Percentiles rank a stretch among this genome's conserved stretches.
Evolutionary conservation across 352 stramenopile genomes (phyloP).

Genomic region (Globisporangium echinulatum): DNA sequence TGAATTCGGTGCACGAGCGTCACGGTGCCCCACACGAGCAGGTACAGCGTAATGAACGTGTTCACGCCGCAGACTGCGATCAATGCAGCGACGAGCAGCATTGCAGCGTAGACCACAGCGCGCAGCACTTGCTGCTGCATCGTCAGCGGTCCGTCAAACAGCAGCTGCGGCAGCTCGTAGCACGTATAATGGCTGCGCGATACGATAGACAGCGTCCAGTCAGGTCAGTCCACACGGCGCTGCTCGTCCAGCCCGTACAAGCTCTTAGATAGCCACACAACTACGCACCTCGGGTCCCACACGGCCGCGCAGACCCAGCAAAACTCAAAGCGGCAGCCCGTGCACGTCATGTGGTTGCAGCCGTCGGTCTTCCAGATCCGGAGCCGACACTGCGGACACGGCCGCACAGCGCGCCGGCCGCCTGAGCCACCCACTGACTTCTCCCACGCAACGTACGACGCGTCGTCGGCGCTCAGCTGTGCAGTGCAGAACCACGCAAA

Average conservation of each 20-base stretch:
- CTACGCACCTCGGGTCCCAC: constrained; percentile 31
- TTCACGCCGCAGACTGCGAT: constrained; percentile 56
- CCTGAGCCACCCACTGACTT: constrained; percentile 30
- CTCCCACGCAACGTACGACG: constrained; percentile 55
- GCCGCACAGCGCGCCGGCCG: constrained; percentile 37
- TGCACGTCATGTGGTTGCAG: constrained; percentile 72
- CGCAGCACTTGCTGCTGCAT: constrained; percentile 33
- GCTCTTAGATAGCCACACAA: not conserved
- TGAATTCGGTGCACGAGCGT: constrained; percentile 6
- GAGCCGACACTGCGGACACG: constrained; percentile 56
- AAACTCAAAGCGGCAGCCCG: constrained; percentile 54
- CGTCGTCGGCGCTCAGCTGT: constrained; percentile 21
- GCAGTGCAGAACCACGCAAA: constrained; percentile 43
- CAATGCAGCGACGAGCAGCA: constrained; percentile 42
- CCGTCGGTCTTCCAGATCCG: constrained; percentile 76
- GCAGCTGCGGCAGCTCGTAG: constrained; percentile 46
- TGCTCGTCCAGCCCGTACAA: too few species aligned
- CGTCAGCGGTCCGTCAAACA: constrained; percentile 19
- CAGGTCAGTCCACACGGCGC: too few species aligned
- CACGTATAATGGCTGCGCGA: constrained; percentile 52
- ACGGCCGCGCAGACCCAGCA: constrained; percentile 59
- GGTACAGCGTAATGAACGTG: constrained; percentile 37
- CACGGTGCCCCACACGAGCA: constrained; percentile 12
- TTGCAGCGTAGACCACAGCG: constrained; percentile 33
- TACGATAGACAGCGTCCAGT: too few species aligned